Evolutionary conservation across 2,329 filamentous ascomycete species (phyloP).

Genomic region (Aureobasidium vineae): DNA sequence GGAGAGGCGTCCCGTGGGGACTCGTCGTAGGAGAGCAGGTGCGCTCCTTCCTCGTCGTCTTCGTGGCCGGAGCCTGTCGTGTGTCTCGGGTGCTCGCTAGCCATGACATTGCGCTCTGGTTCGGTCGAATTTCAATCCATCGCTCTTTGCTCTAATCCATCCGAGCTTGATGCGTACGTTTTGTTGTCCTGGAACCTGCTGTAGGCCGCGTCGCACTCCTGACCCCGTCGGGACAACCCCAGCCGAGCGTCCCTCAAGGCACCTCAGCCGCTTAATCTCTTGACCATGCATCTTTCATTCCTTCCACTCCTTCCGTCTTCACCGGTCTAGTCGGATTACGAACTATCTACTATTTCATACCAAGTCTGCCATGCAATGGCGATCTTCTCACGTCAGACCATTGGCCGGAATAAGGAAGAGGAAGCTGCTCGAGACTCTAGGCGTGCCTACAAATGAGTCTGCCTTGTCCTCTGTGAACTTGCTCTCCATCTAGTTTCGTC

Average conservation of each 20-base stretch:
- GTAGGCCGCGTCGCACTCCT: not conserved
- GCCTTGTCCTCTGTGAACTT: not conserved
- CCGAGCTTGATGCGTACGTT: not conserved
- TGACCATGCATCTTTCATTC: not conserved
- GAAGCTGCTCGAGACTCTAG: not conserved
- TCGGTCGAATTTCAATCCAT: slow-evolving; percentile 25
- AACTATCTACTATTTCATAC: not conserved
- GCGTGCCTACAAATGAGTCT: not conserved
- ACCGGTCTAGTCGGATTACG: not conserved
- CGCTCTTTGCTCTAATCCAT: not conserved
- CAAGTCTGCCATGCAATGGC: not conserved
- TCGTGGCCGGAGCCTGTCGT: slow-evolving; percentile 32
- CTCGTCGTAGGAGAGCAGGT: slow-evolving; percentile 33
- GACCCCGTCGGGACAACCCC: not conserved
- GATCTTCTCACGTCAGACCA: not conserved
- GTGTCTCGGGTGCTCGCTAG: slow-evolving; percentile 35
- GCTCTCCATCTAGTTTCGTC: not conserved
- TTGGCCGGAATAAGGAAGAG: not conserved
- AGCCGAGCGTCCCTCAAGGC: slow-evolving; percentile 3
- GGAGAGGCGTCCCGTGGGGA: slow-evolving; percentile 31
- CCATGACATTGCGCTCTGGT: slow-evolving; percentile 38
- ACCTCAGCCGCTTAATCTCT: not conserved
- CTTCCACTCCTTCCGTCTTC: not conserved
- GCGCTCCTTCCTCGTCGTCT: slow-evolving; percentile 32
- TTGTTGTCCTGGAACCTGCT: not conserved